These are phyloP conservation scores for Agrostemma githago DNA, from an alignment of 148 eudicot genomes.

Conservation along the genomic window DNA sequence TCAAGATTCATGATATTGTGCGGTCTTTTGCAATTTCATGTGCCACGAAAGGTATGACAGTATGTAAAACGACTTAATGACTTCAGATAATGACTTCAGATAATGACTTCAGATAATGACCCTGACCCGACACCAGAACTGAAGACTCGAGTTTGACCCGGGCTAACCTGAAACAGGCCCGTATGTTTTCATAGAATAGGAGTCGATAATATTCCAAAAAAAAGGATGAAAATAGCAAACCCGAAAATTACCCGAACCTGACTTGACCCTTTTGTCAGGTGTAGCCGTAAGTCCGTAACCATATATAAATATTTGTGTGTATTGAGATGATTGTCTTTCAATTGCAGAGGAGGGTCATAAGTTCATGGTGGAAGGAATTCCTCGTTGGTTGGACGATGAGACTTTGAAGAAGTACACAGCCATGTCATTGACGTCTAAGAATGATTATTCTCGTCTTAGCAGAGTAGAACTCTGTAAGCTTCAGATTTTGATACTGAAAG, in stretches of 20 bases:
- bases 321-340: not conserved
- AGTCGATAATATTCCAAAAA: no score
- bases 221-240: no score
- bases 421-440: constrained; percentile 5
- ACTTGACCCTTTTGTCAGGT: no score
- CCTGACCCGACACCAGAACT: no score
- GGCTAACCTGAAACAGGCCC: no score
- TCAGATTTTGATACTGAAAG: not conserved
- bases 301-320: no score
- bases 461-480: not conserved
- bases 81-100: no score
- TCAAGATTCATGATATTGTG: constrained; percentile 5
- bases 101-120: no score
- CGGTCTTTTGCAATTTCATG: not conserved
- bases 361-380: constrained; percentile 2
- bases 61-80: no score
- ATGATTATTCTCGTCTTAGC: constrained; percentile 5
- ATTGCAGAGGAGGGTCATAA: not conserved
- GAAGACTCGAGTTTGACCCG: no score
- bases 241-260: no score
- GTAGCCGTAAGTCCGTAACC: not conserved
- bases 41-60: not conserved
- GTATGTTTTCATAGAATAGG: no score
- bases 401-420: not conserved
- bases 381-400: constrained; percentile 6